Evolutionary conservation across 2,329 filamentous ascomycete genomes (phyloP).

Genomic region (Neonectria faginata): DNA sequence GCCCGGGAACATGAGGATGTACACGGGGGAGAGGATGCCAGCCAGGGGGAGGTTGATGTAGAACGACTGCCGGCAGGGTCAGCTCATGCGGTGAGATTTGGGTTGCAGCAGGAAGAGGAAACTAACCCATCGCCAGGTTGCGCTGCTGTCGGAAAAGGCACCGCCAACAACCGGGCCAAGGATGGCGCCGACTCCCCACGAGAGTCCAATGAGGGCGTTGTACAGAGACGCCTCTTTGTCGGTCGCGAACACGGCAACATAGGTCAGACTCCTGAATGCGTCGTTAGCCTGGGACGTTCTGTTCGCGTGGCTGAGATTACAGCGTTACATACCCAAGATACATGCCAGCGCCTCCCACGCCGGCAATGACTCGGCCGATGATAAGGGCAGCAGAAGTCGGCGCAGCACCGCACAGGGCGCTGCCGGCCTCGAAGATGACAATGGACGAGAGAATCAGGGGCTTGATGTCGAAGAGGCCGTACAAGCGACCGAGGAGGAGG

Average conservation of each 20-base stretch:
- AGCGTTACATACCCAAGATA: constrained; percentile 24
- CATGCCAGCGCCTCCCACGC: constrained; percentile 54
- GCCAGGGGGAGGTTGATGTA: constrained; percentile 64
- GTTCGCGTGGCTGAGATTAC: not conserved
- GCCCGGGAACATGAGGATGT: constrained; percentile 58
- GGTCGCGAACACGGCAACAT: constrained; percentile 22
- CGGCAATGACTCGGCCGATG: constrained; percentile 56
- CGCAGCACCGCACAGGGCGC: constrained; percentile 53
- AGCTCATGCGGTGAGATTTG: not conserved
- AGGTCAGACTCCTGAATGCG: constrained; percentile 9
- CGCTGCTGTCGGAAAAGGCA: constrained; percentile 54
- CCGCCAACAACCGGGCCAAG: constrained; percentile 59
- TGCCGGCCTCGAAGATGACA: constrained; percentile 45
- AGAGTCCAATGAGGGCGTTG: constrained; percentile 34
- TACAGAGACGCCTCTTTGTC: constrained; percentile 30
- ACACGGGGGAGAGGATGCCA: constrained; percentile 54
- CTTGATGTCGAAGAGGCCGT: constrained; percentile 42
- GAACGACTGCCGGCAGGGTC: constrained; percentile 49
- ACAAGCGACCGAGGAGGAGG: constrained; percentile 13
- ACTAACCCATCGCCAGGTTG: constrained; percentile 54
- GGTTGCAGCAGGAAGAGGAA: not conserved
- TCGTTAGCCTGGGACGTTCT: not conserved
- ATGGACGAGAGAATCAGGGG: constrained; percentile 35
- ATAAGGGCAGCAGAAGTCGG: constrained; percentile 58
- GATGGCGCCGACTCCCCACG: constrained; percentile 56